Base-by-base conservation (phyloP, 2,329 filamentous ascomycete species). In the Fusarium mundagurra region DNA sequence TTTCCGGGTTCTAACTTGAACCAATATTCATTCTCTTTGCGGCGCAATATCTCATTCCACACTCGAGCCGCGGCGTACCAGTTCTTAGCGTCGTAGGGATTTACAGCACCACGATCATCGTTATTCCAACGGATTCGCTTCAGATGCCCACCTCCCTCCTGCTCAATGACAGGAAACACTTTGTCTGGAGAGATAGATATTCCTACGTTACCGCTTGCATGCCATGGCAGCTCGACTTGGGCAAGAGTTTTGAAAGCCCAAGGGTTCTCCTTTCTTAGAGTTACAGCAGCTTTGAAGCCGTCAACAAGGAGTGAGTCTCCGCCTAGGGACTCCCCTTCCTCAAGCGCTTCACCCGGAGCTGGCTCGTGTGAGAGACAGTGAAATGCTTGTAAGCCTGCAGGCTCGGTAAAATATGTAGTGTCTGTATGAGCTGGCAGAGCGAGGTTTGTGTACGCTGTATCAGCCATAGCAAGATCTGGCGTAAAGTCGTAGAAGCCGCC, bases 341-440 rank as follows among this genome's bases (percentile, higher is more conserved):
- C 27, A 41, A 75, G 69, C n/a, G 72, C 64, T 22, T 67, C 72
- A n/a, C 78, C 78, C 2, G 78, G 75, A 7, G 82, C 81, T 29
- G 90, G 88, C 5, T 87, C 83, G 13, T 91, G 92, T 0, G 94
- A 96, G 34, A 98, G 88, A 53, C 98, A 86, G 80, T 99, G 96
- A 82, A 99, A 97, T 33, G 96, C 91, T 82, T 99, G 96, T 39
- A 99, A 88, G 16, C 96, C 94, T 5, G 94, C 92, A 0, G 96
- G 96, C 72, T 98, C 96, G 29, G 91, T 95, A 84, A 98, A 98
- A 83, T 99, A 98, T 2, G 96, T 98, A 12, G 91, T 98, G 83
- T 99, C 96, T 3, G 96, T 98, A 82, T 99, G 96, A 2, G 93
- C 92, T 27, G 91, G 90, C 6, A 99, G 89, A 3, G 92, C 91